Base-by-base conservation (phyloP, 1,284 basidiomycete genomes). In the Moesziomyces sp. region DNA sequence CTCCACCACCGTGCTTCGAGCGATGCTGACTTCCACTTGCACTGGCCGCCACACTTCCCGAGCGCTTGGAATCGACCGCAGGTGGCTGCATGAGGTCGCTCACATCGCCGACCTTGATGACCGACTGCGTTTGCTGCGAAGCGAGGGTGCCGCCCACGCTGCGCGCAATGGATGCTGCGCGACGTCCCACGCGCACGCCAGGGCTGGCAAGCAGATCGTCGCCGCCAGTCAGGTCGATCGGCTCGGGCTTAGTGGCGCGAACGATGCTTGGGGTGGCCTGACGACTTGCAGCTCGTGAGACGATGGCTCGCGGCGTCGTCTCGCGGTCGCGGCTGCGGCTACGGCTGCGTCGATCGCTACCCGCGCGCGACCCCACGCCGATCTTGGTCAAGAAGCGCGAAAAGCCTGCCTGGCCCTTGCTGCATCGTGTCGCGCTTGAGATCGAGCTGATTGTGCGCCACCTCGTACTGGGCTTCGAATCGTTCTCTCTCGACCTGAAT, bases 381-480 rank as follows among this genome's bases (percentile, higher is more conserved):
- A 16, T 40, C 44, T 42, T 56, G 8, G 30, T 14, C 19, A 48
- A 26, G 38, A 55, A 56, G 4, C 45, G 35, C 10, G 34, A 8
- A 2, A 34, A 21, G 2, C 9, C 16, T 2, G 38, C 16, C 19
- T 52, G 44, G 1, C 13, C 9, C 19, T 9, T 42, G 44, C n/a
- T n/a, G n/a, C 6, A 57, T 44, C 28, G 60, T 48, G 23, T 63
- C 60, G 24, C 38, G 38, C 42, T 63, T 63, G 3, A 63, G 54
- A 9, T 7, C 3, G 8, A 44, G 23, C n/a, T 5, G 1, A 1
- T 19, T 43, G 10, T 44, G 53, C 5, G 45, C 19, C 8, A 18
- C 30, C 5, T 43, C n/a, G 40, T 52, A 18, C 24, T 47, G 18
- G 9, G 35, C 7, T 9, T 43, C 34, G 45, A 48, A 57, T 24